Conservation (phyloP, 768 basidiomycete species). For the Pulveroboletus ravenelii region DNA sequence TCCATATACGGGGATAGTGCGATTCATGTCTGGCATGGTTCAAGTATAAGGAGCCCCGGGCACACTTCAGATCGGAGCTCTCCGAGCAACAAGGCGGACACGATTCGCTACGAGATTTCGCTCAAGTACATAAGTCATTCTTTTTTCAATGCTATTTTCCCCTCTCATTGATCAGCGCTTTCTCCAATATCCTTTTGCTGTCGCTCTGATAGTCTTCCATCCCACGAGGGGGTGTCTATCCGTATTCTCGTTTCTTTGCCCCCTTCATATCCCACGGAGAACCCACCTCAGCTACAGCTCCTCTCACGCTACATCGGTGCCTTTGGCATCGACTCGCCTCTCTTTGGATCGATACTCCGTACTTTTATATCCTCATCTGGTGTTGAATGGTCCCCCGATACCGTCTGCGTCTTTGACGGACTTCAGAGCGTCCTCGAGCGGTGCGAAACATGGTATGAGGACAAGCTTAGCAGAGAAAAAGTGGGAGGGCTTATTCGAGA, state of each 20-base stretch:
- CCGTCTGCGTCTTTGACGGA: conserved; percentile 84
- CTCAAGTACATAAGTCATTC: conserved; percentile 48
- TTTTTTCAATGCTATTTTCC: not conserved
- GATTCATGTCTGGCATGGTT: conserved; percentile 53
- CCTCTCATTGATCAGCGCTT: not conserved
- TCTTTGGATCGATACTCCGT: conserved; percentile 75
- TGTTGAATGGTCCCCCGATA: conserved; percentile 70
- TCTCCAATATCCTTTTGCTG: not conserved
- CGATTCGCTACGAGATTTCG: conserved; percentile 60
- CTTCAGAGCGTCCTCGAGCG: conserved; percentile 69
- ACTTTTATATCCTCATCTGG: conserved; percentile 77
- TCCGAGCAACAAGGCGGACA: conserved; percentile 26
- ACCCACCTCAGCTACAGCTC: conserved; percentile 79
- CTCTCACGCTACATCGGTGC: conserved; percentile 80
- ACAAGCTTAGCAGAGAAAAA: conserved; percentile 53
- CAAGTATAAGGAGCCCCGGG: conserved; percentile 17
- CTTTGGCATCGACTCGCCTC: conserved; percentile 63
- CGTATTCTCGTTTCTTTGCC: conserved; percentile 57
- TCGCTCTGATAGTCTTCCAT: conserved; percentile 40
- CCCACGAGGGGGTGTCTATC: conserved; percentile 48
- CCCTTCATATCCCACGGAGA: conserved; percentile 55
- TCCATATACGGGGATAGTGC: conserved; percentile 76
- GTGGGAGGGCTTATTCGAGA: conserved; percentile 53
- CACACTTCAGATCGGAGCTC: conserved; percentile 1
- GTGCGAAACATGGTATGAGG: conserved; percentile 66